A percentile compares a stretch with the other conserved stretches of the same genome.
phyloP scores from a whole-genome alignment of 257 asterid species.

The Jaltomata sinuosa region DNA sequence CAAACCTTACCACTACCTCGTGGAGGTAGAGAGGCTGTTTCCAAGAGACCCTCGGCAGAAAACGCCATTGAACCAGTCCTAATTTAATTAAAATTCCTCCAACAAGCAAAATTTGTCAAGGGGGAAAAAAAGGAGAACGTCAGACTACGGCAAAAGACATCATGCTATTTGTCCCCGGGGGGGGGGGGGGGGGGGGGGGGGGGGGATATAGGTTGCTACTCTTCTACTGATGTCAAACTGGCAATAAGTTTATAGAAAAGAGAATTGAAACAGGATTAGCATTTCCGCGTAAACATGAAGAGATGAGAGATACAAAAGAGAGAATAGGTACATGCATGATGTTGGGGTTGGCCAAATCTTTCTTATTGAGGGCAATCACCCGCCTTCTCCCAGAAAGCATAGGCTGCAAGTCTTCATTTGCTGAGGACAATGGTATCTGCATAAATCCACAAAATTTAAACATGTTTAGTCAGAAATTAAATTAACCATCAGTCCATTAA shows the following conservation, averaged over 20 bases:
- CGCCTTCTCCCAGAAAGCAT: constrained; percentile 66
- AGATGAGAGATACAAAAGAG: neutral
- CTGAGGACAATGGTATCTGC: constrained; percentile 84
- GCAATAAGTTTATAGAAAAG: neutral
- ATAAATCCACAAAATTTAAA: neutral
- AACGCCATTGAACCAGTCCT: neutral
- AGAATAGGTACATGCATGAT: constrained; percentile 57
- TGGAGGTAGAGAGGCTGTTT: no score
- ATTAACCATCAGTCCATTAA: neutral
- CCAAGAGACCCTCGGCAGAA: no score
- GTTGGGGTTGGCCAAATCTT: constrained; percentile 88
- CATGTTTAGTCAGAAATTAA: neutral
- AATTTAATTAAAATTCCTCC: neutral
- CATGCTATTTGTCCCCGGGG: no score
- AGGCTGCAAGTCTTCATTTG: constrained; percentile 73
- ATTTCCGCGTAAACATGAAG: neutral
- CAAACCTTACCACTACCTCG: no score
- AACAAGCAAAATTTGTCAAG: neutral
- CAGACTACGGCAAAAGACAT: no score
- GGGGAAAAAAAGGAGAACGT: neutral
- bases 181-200: no score
- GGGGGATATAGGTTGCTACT: neutral
- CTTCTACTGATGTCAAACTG: neutral
- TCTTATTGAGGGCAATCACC: constrained; percentile 83
- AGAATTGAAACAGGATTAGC: neutral